Evolutionary conservation across 2,329 filamentous ascomycete species (phyloP), one percentile per base, ranked within the genome.

Genomic region (Mycosphaerella sp.): DNA sequence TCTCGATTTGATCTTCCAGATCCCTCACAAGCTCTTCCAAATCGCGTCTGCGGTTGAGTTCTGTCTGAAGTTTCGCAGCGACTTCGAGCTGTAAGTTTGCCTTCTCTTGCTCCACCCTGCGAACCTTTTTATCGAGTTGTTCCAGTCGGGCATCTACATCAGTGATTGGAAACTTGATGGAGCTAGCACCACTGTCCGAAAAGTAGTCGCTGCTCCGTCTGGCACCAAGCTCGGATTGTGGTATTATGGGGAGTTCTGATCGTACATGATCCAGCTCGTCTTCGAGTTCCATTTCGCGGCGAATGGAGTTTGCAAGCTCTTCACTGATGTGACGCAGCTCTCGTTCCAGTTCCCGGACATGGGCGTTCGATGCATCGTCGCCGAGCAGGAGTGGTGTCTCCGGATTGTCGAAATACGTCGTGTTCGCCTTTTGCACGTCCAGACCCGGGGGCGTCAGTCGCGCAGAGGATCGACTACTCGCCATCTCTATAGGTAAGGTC

Each of bases 141-240:
- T 85, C 81, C 3, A 77, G 62, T 59, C 77, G 80, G 28, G 70
- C 71, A 41, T 79, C 76, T 12, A 70, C 72, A 53, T 79, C 75
- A 41, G 87, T 85, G 55, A 79, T 73, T 1, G 85, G 84, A 64
- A 84, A 85, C 63, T 89, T 86, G 47, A 87, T 79, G 1, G 89
- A 91, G 68, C 89, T 91, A 52, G 88, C 85, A 28, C 93, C 93
- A 5, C 90, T 95, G 68, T 98, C 93, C 2, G 93, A 98, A 68
- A 93, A 98, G 72, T 98, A 97, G 71, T 98, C 93, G 71, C 93
- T 97, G 8, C 88, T 94, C 54, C 91, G 81, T 67, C 86, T 85
- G 57, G 80, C 83, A 25, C 78, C 66, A n/a, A 75, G 69, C n/a
- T 64, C 61, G 21, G 58, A 54, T 62, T 60, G 74, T 14, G 61